A percentile compares a stretch with the other conserved stretches of the same genome.
phyloP scores from a whole-genome alignment of 805 yeast species.

The Cyberlindnera japonica region DNA sequence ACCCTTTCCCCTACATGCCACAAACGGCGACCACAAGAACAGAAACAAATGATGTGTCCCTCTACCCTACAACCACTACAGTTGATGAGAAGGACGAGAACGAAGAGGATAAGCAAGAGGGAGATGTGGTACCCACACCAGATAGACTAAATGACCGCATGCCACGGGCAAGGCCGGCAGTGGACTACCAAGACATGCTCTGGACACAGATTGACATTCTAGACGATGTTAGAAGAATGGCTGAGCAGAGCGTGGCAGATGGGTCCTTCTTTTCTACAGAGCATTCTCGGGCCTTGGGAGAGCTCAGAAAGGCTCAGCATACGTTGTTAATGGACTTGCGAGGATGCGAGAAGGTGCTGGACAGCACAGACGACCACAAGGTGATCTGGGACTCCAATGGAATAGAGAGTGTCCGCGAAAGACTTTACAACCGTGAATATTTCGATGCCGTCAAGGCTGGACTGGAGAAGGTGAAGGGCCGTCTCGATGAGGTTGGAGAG shows the following conservation, averaged over 20 bases:
- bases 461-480: conserved; percentile 45
- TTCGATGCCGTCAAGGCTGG: conserved; percentile 49
- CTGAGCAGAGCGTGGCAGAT: conserved; percentile 16
- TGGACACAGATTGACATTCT: conserved; percentile 88
- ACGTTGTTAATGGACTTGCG: conserved; percentile 17
- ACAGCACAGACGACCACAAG: conserved; percentile 13
- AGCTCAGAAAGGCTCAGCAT: conserved; percentile 18
- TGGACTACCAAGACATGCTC: conserved; percentile 66
- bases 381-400: conserved; percentile 24
- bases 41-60: background rate
- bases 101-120: background rate
- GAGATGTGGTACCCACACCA: conserved; percentile 2
- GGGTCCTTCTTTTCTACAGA: conserved; percentile 14
- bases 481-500: conserved; percentile 50
- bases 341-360: conserved; percentile 19
- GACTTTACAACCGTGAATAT: conserved; percentile 45
- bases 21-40: background rate
- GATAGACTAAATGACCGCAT: conserved; percentile 39
- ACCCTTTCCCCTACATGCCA: background rate
- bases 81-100: background rate
- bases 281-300: conserved; percentile 14
- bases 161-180: conserved; percentile 53
- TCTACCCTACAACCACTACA: background rate
- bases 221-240: conserved; percentile 62
- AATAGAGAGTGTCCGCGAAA: conserved; percentile 31